Conservation (phyloP, 257 asterid species). For the Cynanchum wilfordii region DNA sequence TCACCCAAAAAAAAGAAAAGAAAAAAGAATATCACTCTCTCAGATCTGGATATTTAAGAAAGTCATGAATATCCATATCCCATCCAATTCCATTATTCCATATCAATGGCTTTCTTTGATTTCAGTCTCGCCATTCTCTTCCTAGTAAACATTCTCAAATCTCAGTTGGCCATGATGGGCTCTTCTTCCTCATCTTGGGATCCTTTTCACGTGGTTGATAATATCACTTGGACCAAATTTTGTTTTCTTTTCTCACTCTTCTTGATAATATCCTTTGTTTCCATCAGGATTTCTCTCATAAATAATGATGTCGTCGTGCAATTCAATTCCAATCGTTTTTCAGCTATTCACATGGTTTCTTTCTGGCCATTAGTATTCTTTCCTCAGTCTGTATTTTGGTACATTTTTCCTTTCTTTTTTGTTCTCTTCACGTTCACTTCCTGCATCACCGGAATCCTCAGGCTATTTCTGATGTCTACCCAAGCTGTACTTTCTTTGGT, state of each 20-base stretch:
- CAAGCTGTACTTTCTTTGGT: too few relatives aligned
- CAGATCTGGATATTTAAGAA: too few relatives aligned
- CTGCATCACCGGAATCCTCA: slow-evolving; percentile 1
- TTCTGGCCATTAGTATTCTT: slow-evolving; percentile 20
- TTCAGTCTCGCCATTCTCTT: too few relatives aligned
- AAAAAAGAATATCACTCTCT: too few relatives aligned
- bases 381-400: slow-evolving; percentile 31
- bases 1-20: too few relatives aligned
- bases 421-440: slow-evolving; percentile 4
- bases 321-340: slow-evolving; percentile 17
- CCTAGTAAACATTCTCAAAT: too few relatives aligned
- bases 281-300: slow-evolving; percentile 23
- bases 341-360: slow-evolving; percentile 10
- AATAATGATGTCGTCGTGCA: slow-evolving; percentile 2
- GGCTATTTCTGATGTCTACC: background rate
- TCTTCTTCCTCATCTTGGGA: too few relatives aligned
- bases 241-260: background rate
- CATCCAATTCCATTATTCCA: too few relatives aligned
- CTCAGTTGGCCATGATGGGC: too few relatives aligned
- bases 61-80: too few relatives aligned
- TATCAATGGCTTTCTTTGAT: too few relatives aligned
- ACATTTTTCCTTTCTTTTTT: slow-evolving; percentile 19
- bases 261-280: background rate
- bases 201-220: background rate
- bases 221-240: background rate